These are phyloP conservation scores for Lachnellula hyalina DNA, from an alignment of 2,329 filamentous ascomycete genomes.

Conservation along the genomic window DNA sequence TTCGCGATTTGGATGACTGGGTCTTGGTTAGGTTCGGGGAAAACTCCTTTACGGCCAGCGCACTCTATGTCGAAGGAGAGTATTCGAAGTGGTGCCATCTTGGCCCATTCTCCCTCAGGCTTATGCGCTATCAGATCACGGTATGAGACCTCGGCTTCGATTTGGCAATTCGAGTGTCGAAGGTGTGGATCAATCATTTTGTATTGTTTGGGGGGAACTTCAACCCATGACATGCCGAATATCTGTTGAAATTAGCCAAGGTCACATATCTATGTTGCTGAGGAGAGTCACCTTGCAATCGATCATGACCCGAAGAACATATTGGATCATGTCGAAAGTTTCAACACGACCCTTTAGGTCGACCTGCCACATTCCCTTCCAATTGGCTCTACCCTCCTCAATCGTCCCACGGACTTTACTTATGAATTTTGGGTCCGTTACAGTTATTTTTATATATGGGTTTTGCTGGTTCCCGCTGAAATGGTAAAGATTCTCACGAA, in stretches of 20 bases:
- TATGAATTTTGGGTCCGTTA: constrained; percentile 84
- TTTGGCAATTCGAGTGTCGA: constrained; percentile 89
- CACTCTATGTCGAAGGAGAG: constrained; percentile 99
- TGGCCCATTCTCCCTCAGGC: constrained; percentile 90
- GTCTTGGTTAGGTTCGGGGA: constrained; percentile 86
- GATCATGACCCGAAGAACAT: constrained; percentile 95
- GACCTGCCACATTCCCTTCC: constrained; percentile 81
- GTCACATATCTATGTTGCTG: neutral
- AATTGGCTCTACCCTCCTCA: constrained; percentile 74
- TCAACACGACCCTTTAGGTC: constrained; percentile 64
- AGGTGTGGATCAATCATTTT: constrained; percentile 59
- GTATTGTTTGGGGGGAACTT: constrained; percentile 71
- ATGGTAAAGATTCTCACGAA: constrained; percentile 87
- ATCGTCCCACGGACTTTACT: constrained; percentile 69
- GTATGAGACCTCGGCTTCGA: constrained; percentile 84
- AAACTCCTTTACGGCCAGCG: constrained; percentile 93
- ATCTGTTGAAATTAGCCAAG: constrained; percentile 46
- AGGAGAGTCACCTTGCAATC: constrained; percentile 66
- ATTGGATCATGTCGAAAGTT: constrained; percentile 95
- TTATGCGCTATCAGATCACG: constrained; percentile 79
- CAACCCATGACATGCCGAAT: constrained; percentile 95
- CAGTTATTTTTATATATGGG: constrained; percentile 88
- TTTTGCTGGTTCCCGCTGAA: constrained; percentile 91
- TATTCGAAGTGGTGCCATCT: constrained; percentile 90
- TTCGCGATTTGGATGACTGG: constrained; percentile 98